phyloP scores from a whole-genome alignment of 345 rosid genomes.

The Rhizophora apiculata region DNA sequence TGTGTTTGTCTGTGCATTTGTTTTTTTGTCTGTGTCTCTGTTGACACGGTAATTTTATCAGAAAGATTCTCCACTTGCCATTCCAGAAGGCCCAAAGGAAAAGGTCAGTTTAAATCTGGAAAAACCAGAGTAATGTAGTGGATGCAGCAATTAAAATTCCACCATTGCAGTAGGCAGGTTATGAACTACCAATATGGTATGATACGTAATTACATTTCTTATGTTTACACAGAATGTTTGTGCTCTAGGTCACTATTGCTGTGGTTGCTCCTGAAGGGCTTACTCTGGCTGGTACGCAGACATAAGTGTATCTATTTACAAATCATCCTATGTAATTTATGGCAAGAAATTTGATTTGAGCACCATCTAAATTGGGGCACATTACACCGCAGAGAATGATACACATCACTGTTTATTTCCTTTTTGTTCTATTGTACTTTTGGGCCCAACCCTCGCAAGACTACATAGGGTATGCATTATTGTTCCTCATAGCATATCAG shows the following conservation, averaged over 20 bases:
- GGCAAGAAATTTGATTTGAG: no score
- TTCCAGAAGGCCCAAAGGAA: slow-evolving; percentile 47
- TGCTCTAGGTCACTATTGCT: no score
- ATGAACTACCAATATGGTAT: no score
- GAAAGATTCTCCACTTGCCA: slow-evolving; percentile 81
- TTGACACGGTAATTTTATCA: not conserved
- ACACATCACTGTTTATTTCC: no score
- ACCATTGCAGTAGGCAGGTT: slow-evolving; percentile 67
- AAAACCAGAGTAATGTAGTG: slow-evolving; percentile 52
- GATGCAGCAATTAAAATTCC: slow-evolving; percentile 70
- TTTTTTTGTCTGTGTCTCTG: no score
- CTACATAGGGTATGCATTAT: no score
- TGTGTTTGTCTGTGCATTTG: not conserved
- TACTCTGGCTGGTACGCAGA: slow-evolving; percentile 92
- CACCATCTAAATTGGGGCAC: no score
- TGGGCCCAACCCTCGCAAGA: no score
- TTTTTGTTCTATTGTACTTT: no score
- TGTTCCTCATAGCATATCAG: not conserved
- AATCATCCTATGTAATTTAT: not conserved
- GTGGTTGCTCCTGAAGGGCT: slow-evolving; percentile 39
- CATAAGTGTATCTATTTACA: slow-evolving; percentile 48
- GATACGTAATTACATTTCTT: no score
- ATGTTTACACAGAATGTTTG: no score
- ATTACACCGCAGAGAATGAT: no score
- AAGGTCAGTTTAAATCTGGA: slow-evolving; percentile 51